Evolutionary conservation across 2,329 filamentous ascomycete species (phyloP).

Genomic region (Penicillium sp.): DNA sequence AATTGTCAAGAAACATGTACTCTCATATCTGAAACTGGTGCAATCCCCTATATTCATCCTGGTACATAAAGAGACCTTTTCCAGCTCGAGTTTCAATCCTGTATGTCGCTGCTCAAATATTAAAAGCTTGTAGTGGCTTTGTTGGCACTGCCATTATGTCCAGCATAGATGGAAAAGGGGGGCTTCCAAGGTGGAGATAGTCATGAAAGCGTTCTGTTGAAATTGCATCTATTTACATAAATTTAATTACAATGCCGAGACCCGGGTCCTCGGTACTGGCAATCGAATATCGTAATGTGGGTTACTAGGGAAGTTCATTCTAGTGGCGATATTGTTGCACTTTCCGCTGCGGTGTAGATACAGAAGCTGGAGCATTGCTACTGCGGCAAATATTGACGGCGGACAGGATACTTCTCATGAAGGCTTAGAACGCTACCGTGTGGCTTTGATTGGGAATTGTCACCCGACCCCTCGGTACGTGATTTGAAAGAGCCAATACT

Average conservation of each 20-base stretch:
- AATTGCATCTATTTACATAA: conserved; percentile 38
- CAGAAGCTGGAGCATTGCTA: conserved; percentile 2
- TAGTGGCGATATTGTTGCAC: conserved; percentile 24
- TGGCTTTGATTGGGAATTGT: conserved; percentile 8
- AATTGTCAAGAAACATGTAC: too few relatives aligned
- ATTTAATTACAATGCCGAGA: conserved; percentile 13
- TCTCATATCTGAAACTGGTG: too few relatives aligned
- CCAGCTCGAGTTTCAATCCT: too few relatives aligned
- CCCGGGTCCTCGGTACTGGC: conserved; percentile 18
- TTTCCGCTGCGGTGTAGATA: conserved; percentile 5
- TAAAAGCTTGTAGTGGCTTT: too few relatives aligned
- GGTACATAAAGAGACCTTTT: too few relatives aligned
- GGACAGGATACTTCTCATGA: conserved; percentile 1
- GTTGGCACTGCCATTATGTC: too few relatives aligned
- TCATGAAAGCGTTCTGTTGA: too few relatives aligned
- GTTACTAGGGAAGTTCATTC: conserved; percentile 28
- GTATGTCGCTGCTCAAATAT: too few relatives aligned
- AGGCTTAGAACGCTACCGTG: conserved; percentile 1
- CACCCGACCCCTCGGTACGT: conserved; percentile 7
- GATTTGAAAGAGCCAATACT: neutral
- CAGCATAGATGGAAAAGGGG: too few relatives aligned
- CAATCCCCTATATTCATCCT: too few relatives aligned
- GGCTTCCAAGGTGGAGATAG: too few relatives aligned
- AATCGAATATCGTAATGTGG: conserved; percentile 29
- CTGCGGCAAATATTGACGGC: conserved; percentile 1